Evolutionary conservation across 306 rosid species (phyloP), one percentile per base, ranked within the genome.

Genomic region (Trichosanthes cucumerina): DNA sequence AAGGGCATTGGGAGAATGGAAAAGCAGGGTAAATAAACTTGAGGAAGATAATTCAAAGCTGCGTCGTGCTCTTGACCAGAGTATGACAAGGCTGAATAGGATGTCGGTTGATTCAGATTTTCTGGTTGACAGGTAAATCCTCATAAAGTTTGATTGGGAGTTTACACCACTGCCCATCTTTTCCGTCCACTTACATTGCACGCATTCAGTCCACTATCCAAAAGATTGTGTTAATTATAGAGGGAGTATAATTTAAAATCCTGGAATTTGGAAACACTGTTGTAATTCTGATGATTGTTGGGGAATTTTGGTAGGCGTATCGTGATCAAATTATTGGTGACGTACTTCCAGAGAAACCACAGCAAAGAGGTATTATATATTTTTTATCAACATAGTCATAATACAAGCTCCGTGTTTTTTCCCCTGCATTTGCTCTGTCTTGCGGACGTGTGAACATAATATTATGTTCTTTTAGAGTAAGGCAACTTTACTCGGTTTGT

Each of bases 71-170:
- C 85, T 95, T 86, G 98, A 95, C 79, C 97, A 90, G 81, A 91
- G 96, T 82, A 95, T 95, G 97, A 95, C 97, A 53, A 86, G 90
- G 86, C 90, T 95, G 65, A 95, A 91, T 86, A 91, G 98, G 85
- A 95, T 95, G 98, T 95, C 98, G 16, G 78, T 95, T 81, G 98
- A 95, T 87, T 95, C 98, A 69, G 98, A 95, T 91, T 95, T 66
- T 83, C 95, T 95, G 63, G 98, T 95, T 78, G 98, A 95, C 89
- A 95, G 98, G 98, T 95, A 78, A 76, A 83, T 77, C 75, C 56
- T 49, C 66, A 78, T 79, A 83, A 41, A 43, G 58, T 69, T 44
- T 69, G 1, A 1, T 41, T 41, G 19, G 60, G 59, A 31, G 19
- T 73, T 24, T 23, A 49, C 78, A 52, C 21, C 78, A 44, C 21